phyloP scores from a whole-genome alignment of 2,329 filamentous ascomycete species.

The Trichoderma lentiforme region DNA sequence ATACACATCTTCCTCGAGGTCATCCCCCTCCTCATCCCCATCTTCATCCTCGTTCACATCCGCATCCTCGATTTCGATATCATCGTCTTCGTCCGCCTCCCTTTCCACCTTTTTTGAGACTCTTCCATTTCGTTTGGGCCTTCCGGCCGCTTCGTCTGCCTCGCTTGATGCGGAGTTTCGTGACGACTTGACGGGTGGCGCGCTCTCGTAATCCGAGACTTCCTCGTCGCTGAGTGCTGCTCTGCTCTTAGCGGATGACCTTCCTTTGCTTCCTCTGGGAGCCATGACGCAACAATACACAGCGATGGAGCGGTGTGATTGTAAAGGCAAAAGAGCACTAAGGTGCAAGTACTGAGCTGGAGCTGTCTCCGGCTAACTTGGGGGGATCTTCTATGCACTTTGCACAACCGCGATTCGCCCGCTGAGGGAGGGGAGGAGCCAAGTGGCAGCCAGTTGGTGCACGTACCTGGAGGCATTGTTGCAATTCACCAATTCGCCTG shows the following conservation, averaged over 20 bases:
- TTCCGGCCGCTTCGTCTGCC: conserved; percentile 16
- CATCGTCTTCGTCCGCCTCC: not conserved
- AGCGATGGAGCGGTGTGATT: not conserved
- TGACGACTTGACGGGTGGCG: conserved; percentile 24
- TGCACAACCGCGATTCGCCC: not conserved
- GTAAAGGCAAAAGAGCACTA: not conserved
- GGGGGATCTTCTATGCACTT: not conserved
- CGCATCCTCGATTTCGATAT: conserved; percentile 5
- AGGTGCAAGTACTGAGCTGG: not conserved
- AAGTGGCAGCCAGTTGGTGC: not conserved
- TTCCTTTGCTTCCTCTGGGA: conserved; percentile 10
- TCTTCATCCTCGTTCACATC: conserved; percentile 29
- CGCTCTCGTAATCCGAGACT: conserved; percentile 32
- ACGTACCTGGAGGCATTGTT: conserved; percentile 21
- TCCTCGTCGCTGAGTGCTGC: conserved; percentile 40
- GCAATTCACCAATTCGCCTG: not conserved
- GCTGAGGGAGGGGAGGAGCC: not conserved
- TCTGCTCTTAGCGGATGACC: conserved; percentile 21
- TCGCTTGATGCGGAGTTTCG: conserved; percentile 27
- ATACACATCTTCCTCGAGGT: conserved; percentile 37
- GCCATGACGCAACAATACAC: conserved; percentile 10
- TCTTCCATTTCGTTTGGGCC: conserved; percentile 7
- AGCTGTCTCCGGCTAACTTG: not conserved
- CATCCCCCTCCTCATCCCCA: conserved; percentile 33
- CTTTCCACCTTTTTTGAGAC: not conserved